Evolutionary conservation across 768 basidiomycete genomes (phyloP).

Genomic region (Amylocystis lapponica): DNA sequence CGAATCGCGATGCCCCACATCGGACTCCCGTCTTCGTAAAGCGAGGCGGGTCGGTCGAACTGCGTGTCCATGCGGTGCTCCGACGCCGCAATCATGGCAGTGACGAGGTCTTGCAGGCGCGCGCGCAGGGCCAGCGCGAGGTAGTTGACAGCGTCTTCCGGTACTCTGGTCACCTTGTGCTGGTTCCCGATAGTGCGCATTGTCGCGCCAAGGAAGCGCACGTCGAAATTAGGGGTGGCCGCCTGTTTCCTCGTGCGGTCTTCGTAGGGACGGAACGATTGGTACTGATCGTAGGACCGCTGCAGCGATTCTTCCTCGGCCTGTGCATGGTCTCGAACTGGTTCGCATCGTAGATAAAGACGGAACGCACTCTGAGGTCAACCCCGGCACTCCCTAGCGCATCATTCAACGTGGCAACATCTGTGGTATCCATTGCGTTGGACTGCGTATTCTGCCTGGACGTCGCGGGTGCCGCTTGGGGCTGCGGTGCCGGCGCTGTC

Average conservation of each 20-base stretch:
- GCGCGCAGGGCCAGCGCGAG: conserved; percentile 73
- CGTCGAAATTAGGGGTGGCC: conserved; percentile 61
- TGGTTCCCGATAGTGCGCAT: conserved; percentile 64
- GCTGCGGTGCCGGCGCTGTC: conserved; percentile 7
- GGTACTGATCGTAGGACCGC: conserved; percentile 55
- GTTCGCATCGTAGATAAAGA: background rate
- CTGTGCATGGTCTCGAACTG: conserved; percentile 31
- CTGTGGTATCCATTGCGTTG: conserved; percentile 47
- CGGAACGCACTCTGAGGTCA: conserved; percentile 59
- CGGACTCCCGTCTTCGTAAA: conserved; percentile 61
- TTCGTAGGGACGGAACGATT: conserved; percentile 60
- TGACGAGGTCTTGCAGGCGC: conserved; percentile 65
- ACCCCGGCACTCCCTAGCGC: conserved; percentile 85
- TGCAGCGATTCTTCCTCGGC: conserved; percentile 84
- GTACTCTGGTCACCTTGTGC: conserved; percentile 62
- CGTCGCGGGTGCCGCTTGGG: conserved; percentile 7
- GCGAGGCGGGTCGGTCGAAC: conserved; percentile 59
- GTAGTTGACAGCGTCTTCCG: conserved; percentile 72
- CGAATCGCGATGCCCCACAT: conserved; percentile 82
- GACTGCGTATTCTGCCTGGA: conserved; percentile 9
- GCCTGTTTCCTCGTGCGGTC: conserved; percentile 81
- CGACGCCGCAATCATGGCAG: conserved; percentile 61
- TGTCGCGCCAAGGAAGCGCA: conserved; percentile 53
- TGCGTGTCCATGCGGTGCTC: conserved; percentile 67
- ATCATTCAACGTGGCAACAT: conserved; percentile 77